phyloP scores from a whole-genome alignment of 257 asterid genomes.

The Solanum phureja region DNA sequence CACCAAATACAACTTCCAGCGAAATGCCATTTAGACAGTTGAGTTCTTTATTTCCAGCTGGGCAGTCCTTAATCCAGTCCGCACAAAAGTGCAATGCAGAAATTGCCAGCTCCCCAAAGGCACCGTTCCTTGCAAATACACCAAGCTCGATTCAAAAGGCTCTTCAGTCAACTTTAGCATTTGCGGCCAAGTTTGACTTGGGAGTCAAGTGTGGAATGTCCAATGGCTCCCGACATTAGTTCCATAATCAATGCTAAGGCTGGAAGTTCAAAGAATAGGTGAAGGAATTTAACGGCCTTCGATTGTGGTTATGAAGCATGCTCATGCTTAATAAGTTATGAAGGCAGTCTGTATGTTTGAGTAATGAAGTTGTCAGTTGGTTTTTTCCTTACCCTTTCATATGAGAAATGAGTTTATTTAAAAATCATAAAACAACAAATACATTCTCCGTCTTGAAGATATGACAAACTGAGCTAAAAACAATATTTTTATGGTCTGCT shows the following conservation, averaged over 20 bases:
- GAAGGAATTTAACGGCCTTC: neutral
- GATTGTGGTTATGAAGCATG: neutral
- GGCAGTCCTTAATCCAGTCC: slow-evolving; percentile 13
- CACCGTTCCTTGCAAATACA: slow-evolving; percentile 25
- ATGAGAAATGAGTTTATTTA: neutral
- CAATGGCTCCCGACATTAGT: neutral
- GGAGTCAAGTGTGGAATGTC: slow-evolving; percentile 28
- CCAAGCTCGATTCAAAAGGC: slow-evolving; percentile 49
- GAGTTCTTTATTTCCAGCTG: slow-evolving; percentile 12
- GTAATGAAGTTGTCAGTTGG: neutral
- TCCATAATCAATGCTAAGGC: slow-evolving; percentile 6
- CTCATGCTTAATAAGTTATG: neutral
- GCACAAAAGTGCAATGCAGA: slow-evolving; percentile 12
- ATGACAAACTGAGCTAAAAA: neutral
- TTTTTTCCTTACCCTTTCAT: neutral
- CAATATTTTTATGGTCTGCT: neutral
- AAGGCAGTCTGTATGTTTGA: neutral
- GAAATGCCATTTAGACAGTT: slow-evolving; percentile 1
- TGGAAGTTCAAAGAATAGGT: slow-evolving; percentile 9
- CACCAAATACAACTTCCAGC: slow-evolving; percentile 10
- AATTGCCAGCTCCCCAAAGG: slow-evolving; percentile 21
- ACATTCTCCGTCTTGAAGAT: neutral
- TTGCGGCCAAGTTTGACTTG: slow-evolving; percentile 66
- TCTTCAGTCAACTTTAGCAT: slow-evolving; percentile 58
- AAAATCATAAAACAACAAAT: neutral